These are phyloP conservation scores for Malassezia restricta DNA, from an alignment of 1,284 basidiomycete genomes.

Conservation along the genomic window DNA sequence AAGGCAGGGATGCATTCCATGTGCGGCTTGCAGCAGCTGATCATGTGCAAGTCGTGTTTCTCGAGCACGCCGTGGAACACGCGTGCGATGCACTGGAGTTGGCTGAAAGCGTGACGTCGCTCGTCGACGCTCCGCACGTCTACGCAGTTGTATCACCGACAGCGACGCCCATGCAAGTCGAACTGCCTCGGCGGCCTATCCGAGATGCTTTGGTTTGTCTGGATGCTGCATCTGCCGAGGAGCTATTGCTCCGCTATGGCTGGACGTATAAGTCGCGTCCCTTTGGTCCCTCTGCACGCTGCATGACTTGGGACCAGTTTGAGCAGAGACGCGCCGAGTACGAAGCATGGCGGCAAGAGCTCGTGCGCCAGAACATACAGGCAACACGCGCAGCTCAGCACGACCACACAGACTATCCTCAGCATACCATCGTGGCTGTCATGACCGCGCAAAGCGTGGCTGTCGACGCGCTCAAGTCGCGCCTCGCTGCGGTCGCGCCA, in stretches of 20 bases:
- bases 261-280: not conserved
- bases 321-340: conserved; percentile 1
- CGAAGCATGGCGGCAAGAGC: conserved; percentile 2
- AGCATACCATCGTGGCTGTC: conserved; percentile 1
- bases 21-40: not conserved
- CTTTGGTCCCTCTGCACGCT: not conserved
- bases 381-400: not conserved
- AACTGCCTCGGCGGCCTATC: not conserved
- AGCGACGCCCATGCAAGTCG: not conserved
- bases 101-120: not conserved
- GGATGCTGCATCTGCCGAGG: not conserved
- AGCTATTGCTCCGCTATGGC: not conserved
- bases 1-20: not conserved
- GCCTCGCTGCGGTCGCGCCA: not conserved
- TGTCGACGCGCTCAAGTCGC: not conserved
- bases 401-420: not conserved
- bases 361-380: not conserved
- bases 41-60: not conserved
- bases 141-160: conserved; percentile 2
- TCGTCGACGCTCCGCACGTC: not conserved
- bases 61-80: conserved; percentile 1
- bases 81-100: not conserved
- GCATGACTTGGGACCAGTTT: not conserved
- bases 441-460: not conserved
- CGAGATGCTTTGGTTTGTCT: conserved; percentile 3